phyloP scores from a whole-genome alignment of 306 rosid species.

The cucumber (Cucumis sativus) region Cucumber_9930_V3 NC_026660.2:5578501-5579000 shows the following conservation, averaged over 20 bases:
- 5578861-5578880: not conserved
- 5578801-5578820: not conserved
- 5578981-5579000: slow-evolving; percentile 45
- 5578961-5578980: slow-evolving; percentile 71
- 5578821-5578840: not conserved
- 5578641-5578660: not conserved
- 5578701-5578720: not conserved
- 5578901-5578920: not conserved
- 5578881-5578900: not conserved
- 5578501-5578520: no score
- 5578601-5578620: not conserved
- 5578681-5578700: not conserved
- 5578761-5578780: not conserved
- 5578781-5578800: not conserved
- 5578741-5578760: not conserved
- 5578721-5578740: not conserved
- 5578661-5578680: not conserved
- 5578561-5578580: not conserved
- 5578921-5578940: slow-evolving; percentile 93
- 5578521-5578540: no score
- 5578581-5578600: not conserved
- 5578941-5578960: slow-evolving; percentile 73
- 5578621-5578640: not conserved
- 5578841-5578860: not conserved
- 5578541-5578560: not conserved